Evolutionary conservation across 2,329 filamentous ascomycete species (phyloP), one percentile per base, ranked within the genome.

Genomic region (Canariomyces notabilis): DNA sequence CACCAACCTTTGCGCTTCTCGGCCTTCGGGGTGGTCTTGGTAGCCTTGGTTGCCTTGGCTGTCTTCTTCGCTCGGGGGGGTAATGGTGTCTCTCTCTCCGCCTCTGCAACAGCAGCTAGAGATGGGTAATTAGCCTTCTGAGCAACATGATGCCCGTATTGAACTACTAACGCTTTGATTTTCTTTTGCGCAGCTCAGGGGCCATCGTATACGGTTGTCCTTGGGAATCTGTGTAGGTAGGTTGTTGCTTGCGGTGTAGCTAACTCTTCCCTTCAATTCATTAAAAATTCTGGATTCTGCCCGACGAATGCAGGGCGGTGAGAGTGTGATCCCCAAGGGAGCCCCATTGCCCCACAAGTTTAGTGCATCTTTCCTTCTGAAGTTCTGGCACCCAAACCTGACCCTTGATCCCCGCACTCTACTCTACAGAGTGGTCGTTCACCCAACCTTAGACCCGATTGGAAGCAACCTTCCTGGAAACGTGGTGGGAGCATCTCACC

Each of bases 1-100:
- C n/a, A 46, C 49, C n/a, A 44, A 59, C 59, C 57, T 54, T 59
- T 60, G 3, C 59, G 51, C 57, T 61, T 61, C 45, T 59, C 56
- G 4, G 49, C 42, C 51, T 57, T 58, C 21, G 55, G 51, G 9
- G 49, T 52, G 34, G 40, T 45, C 48, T 49, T 49, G 35, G 49
- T 49, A 7, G 49, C 37, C 37, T 55, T 54, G 26, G 44, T 15
- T 14, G 32, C 43, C 41, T 55, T 53, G n/a, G n/a, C n/a, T n/a
- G n/a, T n/a, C n/a, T n/a, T n/a, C n/a, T 43, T 57, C 55, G 36
- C 35, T 31, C 16, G 31, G 22, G 31, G 42, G 41, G 20, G n/a
- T n/a, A n/a, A n/a, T n/a, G 39, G 39, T n/a, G 52, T 40, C 32
- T 44, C 42, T n/a, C 49, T 34, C 42, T 53, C 56, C 5, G 44